A percentile compares a stretch with the other conserved stretches of the same genome.
These are phyloP conservation scores for Primulina tabacum DNA, from an alignment of 257 asterid species.

Conservation along the genomic window DNA sequence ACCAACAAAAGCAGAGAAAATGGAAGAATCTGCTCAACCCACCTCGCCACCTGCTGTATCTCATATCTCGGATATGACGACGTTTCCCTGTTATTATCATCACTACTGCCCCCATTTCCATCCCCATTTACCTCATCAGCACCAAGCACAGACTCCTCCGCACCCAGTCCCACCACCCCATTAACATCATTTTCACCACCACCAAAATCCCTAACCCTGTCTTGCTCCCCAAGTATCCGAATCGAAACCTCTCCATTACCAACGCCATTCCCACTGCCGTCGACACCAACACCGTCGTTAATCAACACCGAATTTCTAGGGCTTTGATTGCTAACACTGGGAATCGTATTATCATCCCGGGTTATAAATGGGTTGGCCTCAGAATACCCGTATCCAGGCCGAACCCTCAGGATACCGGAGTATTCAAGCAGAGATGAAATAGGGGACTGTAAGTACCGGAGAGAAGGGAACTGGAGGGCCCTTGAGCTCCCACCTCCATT, in stretches of 20 bases:
- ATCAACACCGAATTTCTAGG: constrained; percentile 22
- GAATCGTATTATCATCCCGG: constrained; percentile 16
- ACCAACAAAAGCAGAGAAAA: constrained; percentile 73
- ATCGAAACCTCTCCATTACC: constrained; percentile 71
- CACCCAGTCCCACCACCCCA: constrained; percentile 39
- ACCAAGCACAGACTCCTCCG: constrained; percentile 30
- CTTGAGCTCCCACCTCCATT: constrained; percentile 35
- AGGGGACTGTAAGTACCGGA: constrained; percentile 49
- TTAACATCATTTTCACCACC: constrained; percentile 32
- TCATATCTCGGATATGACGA: constrained; percentile 69
- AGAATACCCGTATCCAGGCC: constrained; percentile 48
- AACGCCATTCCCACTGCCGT: constrained; percentile 23
- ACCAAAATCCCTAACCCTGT: constrained; percentile 30
- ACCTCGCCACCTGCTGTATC: constrained; percentile 77
- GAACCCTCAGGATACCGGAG: constrained; percentile 57
- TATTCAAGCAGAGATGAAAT: constrained; percentile 62
- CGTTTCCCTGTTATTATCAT: constrained; percentile 35
- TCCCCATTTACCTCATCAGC: constrained; percentile 32
- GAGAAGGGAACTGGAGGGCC: constrained; percentile 43
- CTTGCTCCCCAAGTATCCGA: constrained; percentile 59
- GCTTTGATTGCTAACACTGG: constrained; percentile 20
- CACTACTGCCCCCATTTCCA: constrained; percentile 20
- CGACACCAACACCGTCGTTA: constrained; percentile 21
- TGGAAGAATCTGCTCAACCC: constrained; percentile 91
- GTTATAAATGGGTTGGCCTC: constrained; percentile 45